These are phyloP conservation scores for Rhizopus arrhizus DNA, from an alignment of 371 early-diverging fungal genomes.

Conservation along the genomic window DNA sequence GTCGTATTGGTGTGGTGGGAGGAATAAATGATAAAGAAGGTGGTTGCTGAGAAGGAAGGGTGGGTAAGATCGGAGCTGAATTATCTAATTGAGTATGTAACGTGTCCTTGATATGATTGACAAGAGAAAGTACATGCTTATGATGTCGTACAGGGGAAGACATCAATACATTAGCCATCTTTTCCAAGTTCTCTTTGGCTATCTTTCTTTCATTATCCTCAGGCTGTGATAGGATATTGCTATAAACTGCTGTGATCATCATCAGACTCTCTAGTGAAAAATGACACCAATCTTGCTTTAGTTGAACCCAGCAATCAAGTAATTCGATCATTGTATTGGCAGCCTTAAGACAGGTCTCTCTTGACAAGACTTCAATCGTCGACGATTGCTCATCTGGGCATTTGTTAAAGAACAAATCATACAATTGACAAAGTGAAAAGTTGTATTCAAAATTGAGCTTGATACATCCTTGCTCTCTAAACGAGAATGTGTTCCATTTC, in stretches of 20 bases:
- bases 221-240: constrained; percentile 28
- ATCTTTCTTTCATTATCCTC: constrained; percentile 15
- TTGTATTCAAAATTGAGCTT: constrained; percentile 55
- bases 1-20: not conserved
- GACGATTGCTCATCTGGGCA: constrained; percentile 6
- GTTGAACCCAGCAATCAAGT: constrained; percentile 43
- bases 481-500: constrained; percentile 36
- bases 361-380: constrained; percentile 34
- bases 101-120: constrained; percentile 28
- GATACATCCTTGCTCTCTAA: constrained; percentile 52
- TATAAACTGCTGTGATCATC: constrained; percentile 40
- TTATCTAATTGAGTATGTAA: constrained; percentile 3
- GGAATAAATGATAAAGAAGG: not conserved
- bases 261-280: constrained; percentile 51
- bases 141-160: constrained; percentile 46
- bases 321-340: constrained; percentile 43
- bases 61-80: not conserved
- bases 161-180: constrained; percentile 29
- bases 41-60: not conserved
- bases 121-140: constrained; percentile 36
- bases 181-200: constrained; percentile 29
- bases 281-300: constrained; percentile 52
- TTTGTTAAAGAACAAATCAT: constrained; percentile 39
- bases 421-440: constrained; percentile 50
- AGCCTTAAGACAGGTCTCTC: constrained; percentile 35